Evolutionary conservation across 768 basidiomycete genomes (phyloP).

Genomic region (Suillus discolor): DNA sequence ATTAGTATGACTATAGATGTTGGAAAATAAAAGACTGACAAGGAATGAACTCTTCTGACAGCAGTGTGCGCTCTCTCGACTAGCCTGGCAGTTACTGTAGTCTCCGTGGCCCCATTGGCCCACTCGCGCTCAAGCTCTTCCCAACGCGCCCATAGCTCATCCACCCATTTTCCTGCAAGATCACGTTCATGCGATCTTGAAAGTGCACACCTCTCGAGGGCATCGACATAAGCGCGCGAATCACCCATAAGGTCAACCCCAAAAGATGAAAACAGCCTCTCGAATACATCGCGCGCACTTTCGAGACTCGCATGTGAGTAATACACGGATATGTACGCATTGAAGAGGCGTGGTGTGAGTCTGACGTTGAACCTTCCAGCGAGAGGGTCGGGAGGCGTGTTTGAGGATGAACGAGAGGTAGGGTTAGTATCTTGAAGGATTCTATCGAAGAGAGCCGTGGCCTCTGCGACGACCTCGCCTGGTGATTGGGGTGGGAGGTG

Average conservation of each 20-base stretch:
- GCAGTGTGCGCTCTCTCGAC: constrained; percentile 72
- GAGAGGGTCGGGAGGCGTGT: constrained; percentile 13
- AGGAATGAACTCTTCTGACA: constrained; percentile 63
- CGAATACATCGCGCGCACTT: constrained; percentile 50
- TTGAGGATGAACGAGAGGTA: constrained; percentile 4
- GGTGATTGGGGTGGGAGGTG: constrained; percentile 73
- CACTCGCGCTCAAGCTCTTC: constrained; percentile 44
- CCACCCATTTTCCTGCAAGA: constrained; percentile 52
- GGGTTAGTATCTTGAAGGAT: constrained; percentile 48
- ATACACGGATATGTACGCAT: constrained; percentile 80
- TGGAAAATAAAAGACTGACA: constrained; percentile 47
- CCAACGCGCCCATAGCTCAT: constrained; percentile 73
- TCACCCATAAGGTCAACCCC: constrained; percentile 42
- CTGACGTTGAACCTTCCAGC: constrained; percentile 58
- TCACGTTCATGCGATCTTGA: constrained; percentile 47
- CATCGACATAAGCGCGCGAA: constrained; percentile 60
- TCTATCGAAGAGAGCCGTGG: constrained; percentile 60
- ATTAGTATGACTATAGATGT: background rate
- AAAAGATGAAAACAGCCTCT: constrained; percentile 40
- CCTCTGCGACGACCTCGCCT: constrained; percentile 74
- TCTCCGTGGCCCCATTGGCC: constrained; percentile 26
- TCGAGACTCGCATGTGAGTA: constrained; percentile 61
- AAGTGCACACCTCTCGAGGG: constrained; percentile 64
- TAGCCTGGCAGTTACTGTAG: constrained; percentile 40
- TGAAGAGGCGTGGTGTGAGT: constrained; percentile 65